These are phyloP conservation scores for Phytopythium cucurbitacearum DNA, from an alignment of 352 stramenopile species.

Conservation along the genomic window DNA sequence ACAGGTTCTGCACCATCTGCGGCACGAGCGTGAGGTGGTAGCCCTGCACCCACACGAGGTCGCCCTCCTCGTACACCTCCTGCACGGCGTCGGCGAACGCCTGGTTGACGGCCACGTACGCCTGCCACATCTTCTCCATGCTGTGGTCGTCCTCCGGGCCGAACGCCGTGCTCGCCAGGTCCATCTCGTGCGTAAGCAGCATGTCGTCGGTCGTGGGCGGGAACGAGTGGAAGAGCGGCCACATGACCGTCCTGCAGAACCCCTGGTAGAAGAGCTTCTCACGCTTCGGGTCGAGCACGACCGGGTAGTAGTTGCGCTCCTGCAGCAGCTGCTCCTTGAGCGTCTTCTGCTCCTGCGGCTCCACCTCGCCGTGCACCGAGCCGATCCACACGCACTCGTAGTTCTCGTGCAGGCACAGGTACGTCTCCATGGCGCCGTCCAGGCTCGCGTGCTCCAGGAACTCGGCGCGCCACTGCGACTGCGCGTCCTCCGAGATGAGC, in stretches of 20 bases:
- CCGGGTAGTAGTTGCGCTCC: slow-evolving; percentile 88
- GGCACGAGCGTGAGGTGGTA: slow-evolving; percentile 89
- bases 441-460: slow-evolving; percentile 63
- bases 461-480: slow-evolving; percentile 79
- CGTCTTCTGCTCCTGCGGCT: slow-evolving; percentile 75
- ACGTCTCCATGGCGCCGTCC: slow-evolving; percentile 76
- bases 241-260: slow-evolving; percentile 90
- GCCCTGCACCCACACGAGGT: slow-evolving; percentile 89
- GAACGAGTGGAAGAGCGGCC: slow-evolving; percentile 89
- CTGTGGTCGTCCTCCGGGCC: slow-evolving; percentile 51
- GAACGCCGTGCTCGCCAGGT: slow-evolving; percentile 16
- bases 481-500: slow-evolving; percentile 70
- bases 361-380: slow-evolving; percentile 75
- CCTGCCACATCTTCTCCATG: slow-evolving; percentile 87
- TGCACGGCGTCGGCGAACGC: slow-evolving; percentile 84
- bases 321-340: slow-evolving; percentile 84
- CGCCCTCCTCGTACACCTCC: slow-evolving; percentile 86
- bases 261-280: slow-evolving; percentile 88
- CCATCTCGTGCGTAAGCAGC: slow-evolving; percentile 55
- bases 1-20: slow-evolving; percentile 86
- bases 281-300: slow-evolving; percentile 86
- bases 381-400: slow-evolving; percentile 86
- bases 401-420: slow-evolving; percentile 67
- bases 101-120: slow-evolving; percentile 87
- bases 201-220: slow-evolving; percentile 78